Base-by-base conservation (phyloP, 2,329 filamentous ascomycete genomes). In the Fusarium sp. region DNA sequence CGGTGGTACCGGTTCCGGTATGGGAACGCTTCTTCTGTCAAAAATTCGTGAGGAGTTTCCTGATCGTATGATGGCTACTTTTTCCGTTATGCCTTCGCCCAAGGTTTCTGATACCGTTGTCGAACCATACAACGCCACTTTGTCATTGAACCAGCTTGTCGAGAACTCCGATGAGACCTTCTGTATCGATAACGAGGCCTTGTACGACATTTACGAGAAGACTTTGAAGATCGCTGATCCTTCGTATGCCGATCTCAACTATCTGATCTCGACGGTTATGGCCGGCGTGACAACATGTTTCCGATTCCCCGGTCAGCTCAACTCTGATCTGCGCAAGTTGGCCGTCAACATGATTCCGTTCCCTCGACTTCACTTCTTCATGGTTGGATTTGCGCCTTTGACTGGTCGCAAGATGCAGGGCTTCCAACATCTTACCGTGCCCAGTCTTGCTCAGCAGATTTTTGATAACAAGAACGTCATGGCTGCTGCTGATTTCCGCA, bases 381-480 rank as follows among this genome's bases (percentile, higher is more conserved):
- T 99, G 96, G 96, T 99, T 84, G 96, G 96, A 84, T 98, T 98
- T 84, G 95, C 96, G 85, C 96, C 96, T 83, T 91, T 99, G 80
- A 98, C 96, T 83, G 97, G 94, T 82, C 85, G 86, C 71, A 86
- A 86, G 80, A 92, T 95, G 77, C 86, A 96, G 89, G 94, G 93
- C 77, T 99, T 98, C 95, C 96, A 96, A 82, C 95, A 96, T 76
- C 92, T 98, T 84, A 95, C 92, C 80, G 96, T 99, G 65, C 95
- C 96, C 65, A 95, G 98, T 88, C 91, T 99, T 84, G 98, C 96
- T 79, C 96, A 99, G 89, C 96, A 99, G 87, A 98, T 99, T 94
- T 99, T 97, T 89, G 96, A 99, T 88, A 95, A 96, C 81, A 98
- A 98, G 94, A 99, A 99, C 92, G 99, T 99, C 94, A 99, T 99